Evolutionary conservation across 2,329 filamentous ascomycete genomes (phyloP), one percentile per base, ranked within the genome.

Genomic region (Sporothrix sp.): DNA sequence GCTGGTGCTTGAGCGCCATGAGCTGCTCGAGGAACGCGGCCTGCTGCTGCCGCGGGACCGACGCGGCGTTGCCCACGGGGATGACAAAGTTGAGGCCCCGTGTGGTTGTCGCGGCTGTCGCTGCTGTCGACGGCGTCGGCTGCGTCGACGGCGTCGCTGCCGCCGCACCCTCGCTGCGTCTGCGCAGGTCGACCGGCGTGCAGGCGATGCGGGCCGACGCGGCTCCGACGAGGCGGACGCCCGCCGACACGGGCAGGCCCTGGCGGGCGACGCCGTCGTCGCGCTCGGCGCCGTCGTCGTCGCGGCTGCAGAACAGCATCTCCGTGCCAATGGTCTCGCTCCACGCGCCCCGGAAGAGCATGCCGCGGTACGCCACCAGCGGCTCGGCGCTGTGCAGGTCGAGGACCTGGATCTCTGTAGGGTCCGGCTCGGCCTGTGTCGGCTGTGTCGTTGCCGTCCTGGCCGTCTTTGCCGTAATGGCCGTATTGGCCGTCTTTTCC

Each of bases 261-360:
- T 27, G 43, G 27, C 18, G 6, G 33, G 4, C 30, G n/a, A 4
- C 21, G 11, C 8, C 7, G 11, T 21, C 32, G 25, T 8, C n/a
- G 7, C 27, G 11, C 5, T 11, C 33, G 4, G 25, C 48, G 6
- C 16, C 13, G 3, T n/a, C n/a, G n/a, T n/a, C n/a, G n/a, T n/a
- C n/a, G n/a, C n/a, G 10, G 13, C 7, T 72, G 74, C 75, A 59
- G n/a, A 96, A 84, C 37, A 95, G 77, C 56, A 90, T 70, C 58
- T 94, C 87, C 0, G 89, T 95, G 32, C 91, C 91, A 38, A 95
- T 78, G 53, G 88, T 84, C 54, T 86, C 81, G 10, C 80, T 78
- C 91, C 91, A 97, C 40, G 79, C 70, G 57, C 88, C 91, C 56
- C 80, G 81, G 62, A 90, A 93, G 20, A 94, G 71, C 55, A 83